Base-by-base conservation (phyloP, 257 asterid species). In the Euphrasia confusa region DNA sequence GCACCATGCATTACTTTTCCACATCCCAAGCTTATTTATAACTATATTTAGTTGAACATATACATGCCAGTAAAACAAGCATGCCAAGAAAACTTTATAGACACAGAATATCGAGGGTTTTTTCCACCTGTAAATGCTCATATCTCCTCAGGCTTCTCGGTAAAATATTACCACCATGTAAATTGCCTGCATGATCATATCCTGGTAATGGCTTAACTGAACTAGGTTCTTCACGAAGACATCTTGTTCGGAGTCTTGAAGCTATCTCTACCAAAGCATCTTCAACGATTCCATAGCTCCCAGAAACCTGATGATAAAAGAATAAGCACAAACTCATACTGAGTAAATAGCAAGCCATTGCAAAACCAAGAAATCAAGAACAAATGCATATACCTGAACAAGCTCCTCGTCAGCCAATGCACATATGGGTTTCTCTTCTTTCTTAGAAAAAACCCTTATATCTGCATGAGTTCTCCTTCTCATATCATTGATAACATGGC, bases 381-480 rank as follows among this genome's bases (percentile, higher is more conserved):
- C 28, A 55, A 30, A 74, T 28, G 59, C 66, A 71, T 47, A 89
- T 47, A 89, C 97, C 94, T 86, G 97, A 79, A 89, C 95, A 77
- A 89, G 92, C 77, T 86, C 97, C 80, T 86, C 95, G 68, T 87
- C 91, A 54, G 70, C 80, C 42, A 82, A 79, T 39, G 95, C 94
- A 15, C 89, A 86, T 71, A 73, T 81, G 58, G 94, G 89, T 68
- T 79, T 89, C 33, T 81, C 91, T 72, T 79, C 87, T 79, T 81
- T 78, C 61, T 49, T 49, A 15, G 94, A 82, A 75, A 78, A 72
- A 67, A 89, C 89, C 66, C 86, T 94, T 65, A 89, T 89, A 57
- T 86, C 94, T 6, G 94, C 97, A 26, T 76, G 79, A 6, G 94
- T 89, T 74, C 97, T 81, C 82, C 90, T 84, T 64, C 97, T 82